These are phyloP conservation scores for Polytrichum commune DNA, from an alignment of 225 moss, liverwort and hornwort genomes.

Conservation along the genomic window DNA sequence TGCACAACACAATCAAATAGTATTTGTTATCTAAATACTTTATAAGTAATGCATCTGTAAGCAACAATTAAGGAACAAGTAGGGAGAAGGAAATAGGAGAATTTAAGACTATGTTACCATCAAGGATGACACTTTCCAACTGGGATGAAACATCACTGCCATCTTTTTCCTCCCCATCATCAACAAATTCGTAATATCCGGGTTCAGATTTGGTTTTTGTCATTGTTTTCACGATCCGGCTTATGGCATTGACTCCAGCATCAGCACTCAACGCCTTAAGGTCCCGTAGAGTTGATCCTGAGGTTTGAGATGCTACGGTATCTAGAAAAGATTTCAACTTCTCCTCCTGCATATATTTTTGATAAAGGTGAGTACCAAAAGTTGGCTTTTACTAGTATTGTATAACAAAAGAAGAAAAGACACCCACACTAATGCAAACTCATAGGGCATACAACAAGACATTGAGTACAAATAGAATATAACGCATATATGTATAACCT, in stretches of 20 bases:
- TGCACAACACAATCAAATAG: no score
- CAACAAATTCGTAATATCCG: slow-evolving; percentile 13
- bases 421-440: no score
- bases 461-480: no score
- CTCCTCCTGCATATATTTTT: slow-evolving; percentile 48
- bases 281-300: slow-evolving; percentile 85
- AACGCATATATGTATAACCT: no score
- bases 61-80: slow-evolving; percentile 9
- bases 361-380: slow-evolving; percentile 16
- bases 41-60: no score
- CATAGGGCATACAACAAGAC: no score
- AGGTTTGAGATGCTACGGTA: slow-evolving; percentile 80
- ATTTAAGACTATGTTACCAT: slow-evolving; percentile 23
- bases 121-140: slow-evolving; percentile 23
- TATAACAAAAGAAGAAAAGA: no score
- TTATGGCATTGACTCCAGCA: slow-evolving; percentile 75
- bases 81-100: slow-evolving; percentile 14
- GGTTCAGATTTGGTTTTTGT: slow-evolving; percentile 20
- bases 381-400: not conserved
- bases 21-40: no score
- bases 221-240: slow-evolving; percentile 28
- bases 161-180: slow-evolving; percentile 13
- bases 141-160: slow-evolving; percentile 14
- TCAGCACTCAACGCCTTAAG: slow-evolving; percentile 83
- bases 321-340: slow-evolving; percentile 51